These are phyloP conservation scores for Articulospora tetracladia DNA, from an alignment of 495 filamentous ascomycete genomes.

Conservation along the genomic window DNA sequence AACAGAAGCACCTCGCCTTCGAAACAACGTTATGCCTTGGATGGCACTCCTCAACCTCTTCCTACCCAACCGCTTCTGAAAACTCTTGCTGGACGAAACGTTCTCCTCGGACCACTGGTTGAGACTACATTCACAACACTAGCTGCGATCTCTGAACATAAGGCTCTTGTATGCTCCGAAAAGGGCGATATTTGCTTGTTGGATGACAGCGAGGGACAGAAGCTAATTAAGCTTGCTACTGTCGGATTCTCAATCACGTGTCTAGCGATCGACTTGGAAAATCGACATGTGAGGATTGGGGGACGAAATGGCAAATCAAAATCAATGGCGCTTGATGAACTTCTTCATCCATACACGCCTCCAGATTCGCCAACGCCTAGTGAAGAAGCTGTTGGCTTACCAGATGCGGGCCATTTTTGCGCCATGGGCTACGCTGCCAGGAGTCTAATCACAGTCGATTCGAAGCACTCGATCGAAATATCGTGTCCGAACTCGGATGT, in stretches of 20 bases:
- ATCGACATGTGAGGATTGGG: conserved; percentile 50
- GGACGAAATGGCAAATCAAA: conserved; percentile 43
- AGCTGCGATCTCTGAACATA: conserved; percentile 65
- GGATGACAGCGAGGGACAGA: conserved; percentile 69
- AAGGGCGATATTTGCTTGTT: conserved; percentile 72
- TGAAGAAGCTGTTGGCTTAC: neutral
- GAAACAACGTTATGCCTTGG: conserved; percentile 42
- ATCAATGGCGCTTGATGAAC: conserved; percentile 35
- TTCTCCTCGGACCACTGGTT: conserved; percentile 70
- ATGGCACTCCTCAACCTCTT: conserved; percentile 27
- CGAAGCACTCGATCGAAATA: conserved; percentile 66
- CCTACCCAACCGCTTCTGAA: conserved; percentile 29
- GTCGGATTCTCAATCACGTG: conserved; percentile 61
- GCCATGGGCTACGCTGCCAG: conserved; percentile 69
- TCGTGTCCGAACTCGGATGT: conserved; percentile 37
- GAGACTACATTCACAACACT: conserved; percentile 81
- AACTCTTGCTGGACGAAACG: conserved; percentile 59
- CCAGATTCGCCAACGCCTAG: conserved; percentile 19
- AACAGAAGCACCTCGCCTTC: conserved; percentile 37
- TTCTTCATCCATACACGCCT: conserved; percentile 15
- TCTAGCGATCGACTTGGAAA: conserved; percentile 52
- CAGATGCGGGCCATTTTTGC: conserved; percentile 23
- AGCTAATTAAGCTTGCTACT: conserved; percentile 57
- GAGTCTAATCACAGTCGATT: conserved; percentile 72
- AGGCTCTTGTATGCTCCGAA: conserved; percentile 68